Base-by-base conservation (phyloP, 225 moss, liverwort and hornwort species). In the Climacium dendroides region DNA sequence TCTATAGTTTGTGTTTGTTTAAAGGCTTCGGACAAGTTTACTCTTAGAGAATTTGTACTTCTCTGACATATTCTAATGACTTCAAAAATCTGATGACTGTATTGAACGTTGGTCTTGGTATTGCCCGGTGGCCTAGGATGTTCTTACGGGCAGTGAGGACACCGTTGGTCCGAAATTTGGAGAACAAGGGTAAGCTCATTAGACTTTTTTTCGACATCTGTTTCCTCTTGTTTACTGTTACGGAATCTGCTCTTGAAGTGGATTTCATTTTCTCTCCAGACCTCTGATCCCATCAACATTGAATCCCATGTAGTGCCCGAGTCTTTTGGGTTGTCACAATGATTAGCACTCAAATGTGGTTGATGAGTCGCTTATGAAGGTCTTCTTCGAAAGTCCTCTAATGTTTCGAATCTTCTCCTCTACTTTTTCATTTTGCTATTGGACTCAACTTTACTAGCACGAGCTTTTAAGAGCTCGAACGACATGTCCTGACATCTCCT, bases 141-240 rank as follows among this genome's bases (percentile, higher is more conserved):
- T 88, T 86, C 89, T 94, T 85, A 61, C 90, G 81, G 90, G 83
- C 60, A 89, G 93, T 60, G 98, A 98, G 85, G 96, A 97, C 66
- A 86, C 88, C 45, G 84, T 74, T 55, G 85, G 78, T 85, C 70
- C 78, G 84, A 96, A 93, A 91, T 85, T 87, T 85, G 83, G 82
- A 79, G 97, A 97, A 60, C 95, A 93, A 91, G 94, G 95, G 97
- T 94, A 90, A 87, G 88, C 71, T 72, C 45, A 85, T 69, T 74
- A 30, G 52, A 67, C 64, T 28, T 75, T 47, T 45, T 87, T n/a
- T 48, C 66, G 52, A 61, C 70, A 83, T 88, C 50, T 90, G 78
- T 81, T 81, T 87, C 85, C 85, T 65, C 52, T 85, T 78, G 82
- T 82, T 82, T 79, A 55, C 67, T 74, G 52, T 74, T 89, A 34